Base-by-base conservation (phyloP, 805 yeast species). In the Candida cerambycidarum region DNA sequence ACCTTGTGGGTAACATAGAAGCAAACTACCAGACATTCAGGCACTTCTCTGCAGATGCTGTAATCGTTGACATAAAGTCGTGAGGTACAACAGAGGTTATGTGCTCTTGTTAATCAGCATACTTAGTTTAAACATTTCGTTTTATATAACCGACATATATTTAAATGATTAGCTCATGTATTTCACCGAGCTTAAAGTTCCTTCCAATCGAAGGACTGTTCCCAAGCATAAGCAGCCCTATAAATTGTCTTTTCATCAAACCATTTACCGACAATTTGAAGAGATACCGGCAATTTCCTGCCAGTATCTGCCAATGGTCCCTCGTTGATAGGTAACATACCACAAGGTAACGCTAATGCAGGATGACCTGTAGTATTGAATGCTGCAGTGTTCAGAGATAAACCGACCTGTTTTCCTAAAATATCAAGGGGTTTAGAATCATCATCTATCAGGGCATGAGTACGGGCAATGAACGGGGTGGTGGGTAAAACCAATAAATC, bases 301-400 rank as follows among this genome's bases (percentile, higher is more conserved):
- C 55, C 56, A 34, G 29, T 14, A 16, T 17, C 32, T 2, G 43
- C 43, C 17, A 46, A 39, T n/a, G 59, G 58, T 21, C 60, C 61
- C 31, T 63, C 69, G 5, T 44, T 15, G 7, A 60, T 51, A 10
- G 61, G 56, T 38, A 65, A 47, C 44, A 60, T 51, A 3, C 69
- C 67, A 27, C 59, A 50, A 2, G 71, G 70, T 16, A 65, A 47
- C 32, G 57, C 61, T 48, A 65, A 31, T 2, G 68, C 67, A 15
- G 71, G 71, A 45, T 65, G 68, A 9, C 71, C 71, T 15, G 66
- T 61, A 39, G 58, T 55, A 44, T 65, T 57, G 52, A 65, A 65
- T 19, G 62, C 61, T 28, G 62, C 58, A 4, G 71, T 63, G 48
- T 65, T 65, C 16, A 62, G 60, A 43, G 61, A 63, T 29, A 65